Evolutionary conservation across 225 moss, liverwort and hornwort species (phyloP).

Genomic region (Rhytidiadelphus loreus): DNA sequence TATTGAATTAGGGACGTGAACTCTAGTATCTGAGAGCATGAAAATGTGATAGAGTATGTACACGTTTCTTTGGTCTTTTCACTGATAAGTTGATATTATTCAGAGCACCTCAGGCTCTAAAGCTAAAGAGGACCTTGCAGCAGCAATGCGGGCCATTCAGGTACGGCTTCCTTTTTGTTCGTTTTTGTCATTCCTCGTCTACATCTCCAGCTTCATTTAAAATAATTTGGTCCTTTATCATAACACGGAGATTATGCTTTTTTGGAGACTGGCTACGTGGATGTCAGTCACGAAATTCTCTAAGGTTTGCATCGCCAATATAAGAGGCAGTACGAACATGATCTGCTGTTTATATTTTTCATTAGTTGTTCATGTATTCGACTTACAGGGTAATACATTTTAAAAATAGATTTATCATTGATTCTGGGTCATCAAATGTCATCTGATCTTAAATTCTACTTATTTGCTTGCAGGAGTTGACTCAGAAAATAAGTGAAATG

Average conservation of each 20-base stretch:
- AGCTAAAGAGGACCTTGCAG: slow-evolving; percentile 99
- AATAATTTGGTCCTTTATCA: not conserved
- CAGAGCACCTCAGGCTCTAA: slow-evolving; percentile 99
- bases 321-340: not conserved
- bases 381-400: not conserved
- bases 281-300: not conserved
- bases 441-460: not conserved
- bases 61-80: not conserved
- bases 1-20: not conserved
- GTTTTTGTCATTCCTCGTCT: not conserved
- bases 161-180: slow-evolving; percentile 17
- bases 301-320: not conserved
- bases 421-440: not conserved
- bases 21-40: not conserved
- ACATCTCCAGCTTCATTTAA: not conserved
- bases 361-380: not conserved
- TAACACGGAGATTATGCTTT: not conserved
- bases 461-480: slow-evolving; percentile 59
- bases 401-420: not conserved
- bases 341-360: not conserved
- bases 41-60: not conserved
- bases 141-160: slow-evolving; percentile 96
- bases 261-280: not conserved
- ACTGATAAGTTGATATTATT: slow-evolving; percentile 2
- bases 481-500: slow-evolving; percentile 91